phyloP scores from a whole-genome alignment of 1,284 basidiomycete species.

The Tylopilus sp. region DNA sequence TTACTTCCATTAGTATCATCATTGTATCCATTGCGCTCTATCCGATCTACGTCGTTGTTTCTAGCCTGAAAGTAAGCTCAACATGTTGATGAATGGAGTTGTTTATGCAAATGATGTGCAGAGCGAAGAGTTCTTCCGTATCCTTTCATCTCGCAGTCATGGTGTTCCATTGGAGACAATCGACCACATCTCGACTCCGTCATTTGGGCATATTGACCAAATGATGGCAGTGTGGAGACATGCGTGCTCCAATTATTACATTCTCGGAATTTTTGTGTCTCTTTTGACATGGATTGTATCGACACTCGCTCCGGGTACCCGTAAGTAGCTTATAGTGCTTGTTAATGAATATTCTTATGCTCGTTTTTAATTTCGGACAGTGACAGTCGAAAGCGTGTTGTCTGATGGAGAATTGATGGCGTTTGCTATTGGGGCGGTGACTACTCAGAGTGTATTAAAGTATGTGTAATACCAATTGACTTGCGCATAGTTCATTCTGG shows the following conservation, averaged over 20 bases:
- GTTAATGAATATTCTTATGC: fast-evolving
- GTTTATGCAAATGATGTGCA: background rate
- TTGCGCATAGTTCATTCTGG: background rate
- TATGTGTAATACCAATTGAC: background rate
- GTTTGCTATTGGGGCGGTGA: constrained; percentile 24
- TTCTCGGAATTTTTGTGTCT: constrained; percentile 18
- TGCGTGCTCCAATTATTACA: constrained; percentile 29
- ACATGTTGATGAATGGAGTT: background rate
- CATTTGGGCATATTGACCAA: constrained; percentile 23
- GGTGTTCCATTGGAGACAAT: constrained; percentile 27
- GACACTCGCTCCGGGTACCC: constrained; percentile 26
- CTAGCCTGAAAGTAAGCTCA: constrained; percentile 19
- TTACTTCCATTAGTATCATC: constrained; percentile 31
- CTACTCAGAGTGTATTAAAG: constrained; percentile 27
- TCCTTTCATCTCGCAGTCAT: constrained; percentile 6
- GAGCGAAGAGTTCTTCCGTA: constrained; percentile 35
- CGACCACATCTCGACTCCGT: constrained; percentile 26
- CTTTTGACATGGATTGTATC: constrained; percentile 21
- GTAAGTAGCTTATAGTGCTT: constrained; percentile 14
- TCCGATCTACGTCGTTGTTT: constrained; percentile 21
- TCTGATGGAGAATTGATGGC: constrained; percentile 24
- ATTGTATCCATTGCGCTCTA: constrained; percentile 29
- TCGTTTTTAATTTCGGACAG: constrained; percentile 7
- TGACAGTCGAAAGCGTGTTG: constrained; percentile 25
- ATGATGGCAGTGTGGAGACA: constrained; percentile 15